Conservation (phyloP, 768 basidiomycete species). For the Psilocybe sp. region DNA sequence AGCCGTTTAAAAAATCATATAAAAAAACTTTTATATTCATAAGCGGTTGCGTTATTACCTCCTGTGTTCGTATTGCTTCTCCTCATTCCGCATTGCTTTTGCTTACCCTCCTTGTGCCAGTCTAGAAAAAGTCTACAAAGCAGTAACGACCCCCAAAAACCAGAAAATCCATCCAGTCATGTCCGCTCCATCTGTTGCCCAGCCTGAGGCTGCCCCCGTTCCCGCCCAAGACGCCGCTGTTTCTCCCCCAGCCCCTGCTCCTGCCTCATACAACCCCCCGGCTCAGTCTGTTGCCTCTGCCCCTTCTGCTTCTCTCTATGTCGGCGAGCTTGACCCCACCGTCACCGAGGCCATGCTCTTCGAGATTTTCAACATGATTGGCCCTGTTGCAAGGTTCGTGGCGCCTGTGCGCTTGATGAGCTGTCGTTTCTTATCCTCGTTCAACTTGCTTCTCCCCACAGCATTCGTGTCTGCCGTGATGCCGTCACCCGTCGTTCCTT, state of each 20-base stretch:
- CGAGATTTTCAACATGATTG: slow-evolving; percentile 99
- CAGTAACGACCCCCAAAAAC: slow-evolving; percentile 82
- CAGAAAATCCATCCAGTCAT: slow-evolving; percentile 44
- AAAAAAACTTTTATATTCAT: slow-evolving; percentile 62
- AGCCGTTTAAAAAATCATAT: slow-evolving; percentile 65
- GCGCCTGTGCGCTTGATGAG: slow-evolving; percentile 3
- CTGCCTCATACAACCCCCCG: slow-evolving; percentile 59
- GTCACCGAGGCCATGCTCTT: slow-evolving; percentile 99
- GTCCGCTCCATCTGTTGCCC: slow-evolving; percentile 55
- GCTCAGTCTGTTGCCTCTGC: slow-evolving; percentile 56
- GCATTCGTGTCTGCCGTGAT: slow-evolving; percentile 99
- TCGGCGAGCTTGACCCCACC: slow-evolving; percentile 96
- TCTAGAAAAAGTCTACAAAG: slow-evolving; percentile 84
- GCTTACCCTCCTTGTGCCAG: slow-evolving; percentile 15
- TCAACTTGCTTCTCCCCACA: slow-evolving; percentile 23
- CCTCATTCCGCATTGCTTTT: slow-evolving; percentile 6
- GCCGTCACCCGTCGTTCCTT: slow-evolving; percentile 99
- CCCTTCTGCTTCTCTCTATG: slow-evolving; percentile 93
- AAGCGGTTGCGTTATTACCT: slow-evolving; percentile 74
- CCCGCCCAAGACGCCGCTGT: slow-evolving; percentile 45
- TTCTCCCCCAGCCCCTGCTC: slow-evolving; percentile 34
- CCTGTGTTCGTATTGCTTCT: slow-evolving; percentile 48
- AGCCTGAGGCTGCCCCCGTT: slow-evolving; percentile 52
- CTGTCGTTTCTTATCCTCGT: slow-evolving; percentile 5
- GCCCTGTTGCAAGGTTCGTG: slow-evolving; percentile 91